phyloP scores from a whole-genome alignment of 768 basidiomycete species.

The Lactifluus piperatus region DNA sequence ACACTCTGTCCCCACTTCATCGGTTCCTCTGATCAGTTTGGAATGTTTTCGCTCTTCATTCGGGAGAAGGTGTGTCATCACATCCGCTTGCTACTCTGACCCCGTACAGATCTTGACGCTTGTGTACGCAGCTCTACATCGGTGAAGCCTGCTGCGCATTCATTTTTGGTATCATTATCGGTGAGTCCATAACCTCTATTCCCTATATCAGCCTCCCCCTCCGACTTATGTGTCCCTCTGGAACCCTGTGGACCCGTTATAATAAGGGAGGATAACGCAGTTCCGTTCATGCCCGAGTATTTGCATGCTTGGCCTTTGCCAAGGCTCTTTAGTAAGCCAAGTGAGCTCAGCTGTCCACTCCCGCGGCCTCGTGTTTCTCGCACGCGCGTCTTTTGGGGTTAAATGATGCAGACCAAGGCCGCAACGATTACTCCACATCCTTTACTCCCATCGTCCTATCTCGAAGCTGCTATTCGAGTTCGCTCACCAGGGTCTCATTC shows the following conservation, averaged over 20 bases:
- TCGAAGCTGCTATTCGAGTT: background rate
- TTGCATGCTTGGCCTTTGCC: background rate
- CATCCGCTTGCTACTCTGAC: background rate
- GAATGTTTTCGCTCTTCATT: slow-evolving; percentile 89
- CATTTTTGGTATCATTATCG: slow-evolving; percentile 85
- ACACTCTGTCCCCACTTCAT: background rate
- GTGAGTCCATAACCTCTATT: slow-evolving; percentile 31
- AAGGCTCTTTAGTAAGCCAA: background rate
- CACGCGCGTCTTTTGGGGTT: background rate
- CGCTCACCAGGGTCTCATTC: background rate
- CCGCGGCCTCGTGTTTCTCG: background rate
- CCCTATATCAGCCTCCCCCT: background rate
- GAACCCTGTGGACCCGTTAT: background rate
- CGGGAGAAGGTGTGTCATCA: slow-evolving; percentile 61
- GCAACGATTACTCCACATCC: background rate
- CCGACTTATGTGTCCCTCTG: background rate
- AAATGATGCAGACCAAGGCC: background rate
- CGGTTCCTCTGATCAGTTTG: slow-evolving; percentile 47
- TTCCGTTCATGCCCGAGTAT: background rate
- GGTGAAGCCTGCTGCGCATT: slow-evolving; percentile 98
- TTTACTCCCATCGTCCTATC: background rate
- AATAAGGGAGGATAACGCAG: background rate
- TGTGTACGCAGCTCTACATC: slow-evolving; percentile 57
- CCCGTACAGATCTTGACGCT: background rate
- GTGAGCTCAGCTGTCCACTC: background rate